A percentile compares a stretch with the other conserved stretches of the same genome.
phyloP scores from a whole-genome alignment of 805 yeast genomes.

The Peterozyma xylosa region DNA sequence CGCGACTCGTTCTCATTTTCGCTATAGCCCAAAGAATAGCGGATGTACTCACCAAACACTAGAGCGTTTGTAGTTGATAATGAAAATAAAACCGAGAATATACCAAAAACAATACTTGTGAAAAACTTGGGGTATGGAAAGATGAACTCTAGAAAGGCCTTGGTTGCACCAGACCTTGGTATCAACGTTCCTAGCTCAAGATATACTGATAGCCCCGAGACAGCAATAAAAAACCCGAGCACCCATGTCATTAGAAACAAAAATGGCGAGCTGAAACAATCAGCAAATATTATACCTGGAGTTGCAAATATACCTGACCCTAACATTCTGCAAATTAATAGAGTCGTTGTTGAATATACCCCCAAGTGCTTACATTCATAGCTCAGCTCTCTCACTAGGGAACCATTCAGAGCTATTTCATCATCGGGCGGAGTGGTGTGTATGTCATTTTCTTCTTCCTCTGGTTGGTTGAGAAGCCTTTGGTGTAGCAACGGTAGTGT shows the following conservation, averaged over 20 bases:
- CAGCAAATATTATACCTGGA: conserved; percentile 51
- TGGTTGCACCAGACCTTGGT: conserved; percentile 67
- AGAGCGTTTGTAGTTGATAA: conserved; percentile 36
- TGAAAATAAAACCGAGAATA: conserved; percentile 33
- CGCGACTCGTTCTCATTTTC: conserved; percentile 21
- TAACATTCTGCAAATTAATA: conserved; percentile 55
- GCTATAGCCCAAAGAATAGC: conserved; percentile 29
- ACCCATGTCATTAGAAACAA: conserved; percentile 52
- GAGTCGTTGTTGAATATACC: conserved; percentile 48
- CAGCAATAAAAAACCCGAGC: conserved; percentile 48
- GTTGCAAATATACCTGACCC: conserved; percentile 70
- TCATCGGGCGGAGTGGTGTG: background rate
- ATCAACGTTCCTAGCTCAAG: conserved; percentile 58
- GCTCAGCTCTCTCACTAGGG: background rate
- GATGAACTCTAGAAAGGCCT: conserved; percentile 55
- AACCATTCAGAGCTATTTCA: background rate
- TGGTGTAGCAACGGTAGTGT: no score
- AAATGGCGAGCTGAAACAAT: conserved; percentile 52
- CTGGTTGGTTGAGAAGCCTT: no score
- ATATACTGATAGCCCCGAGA: conserved; percentile 52
- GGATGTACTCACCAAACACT: conserved; percentile 40
- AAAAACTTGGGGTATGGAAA: conserved; percentile 45
- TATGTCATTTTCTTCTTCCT: background rate
- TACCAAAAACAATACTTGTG: conserved; percentile 30
- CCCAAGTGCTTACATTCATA: conserved; percentile 30